Conservation (phyloP, 495 filamentous ascomycete species). For the Aspergillus coremiiformis region DNA sequence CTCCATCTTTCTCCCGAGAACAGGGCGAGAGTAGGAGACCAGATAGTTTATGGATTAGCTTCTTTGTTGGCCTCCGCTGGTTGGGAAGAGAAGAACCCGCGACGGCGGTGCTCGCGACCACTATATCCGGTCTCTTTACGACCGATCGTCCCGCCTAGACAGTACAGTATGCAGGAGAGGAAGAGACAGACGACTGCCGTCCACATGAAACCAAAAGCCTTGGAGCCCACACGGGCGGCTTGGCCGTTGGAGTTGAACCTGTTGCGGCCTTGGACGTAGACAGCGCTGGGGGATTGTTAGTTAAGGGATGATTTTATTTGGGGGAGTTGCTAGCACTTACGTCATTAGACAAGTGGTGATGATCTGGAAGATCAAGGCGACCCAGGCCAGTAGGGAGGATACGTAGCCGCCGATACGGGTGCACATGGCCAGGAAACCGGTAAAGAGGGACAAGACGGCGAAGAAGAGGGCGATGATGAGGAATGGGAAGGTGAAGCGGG, state of each 20-base stretch:
- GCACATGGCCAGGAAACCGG: constrained; percentile 54
- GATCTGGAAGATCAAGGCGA: constrained; percentile 56
- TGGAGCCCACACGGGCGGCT: constrained; percentile 54
- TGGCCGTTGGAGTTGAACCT: constrained; percentile 54
- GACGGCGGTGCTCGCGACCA: constrained; percentile 35
- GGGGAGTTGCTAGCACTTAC: constrained; percentile 37
- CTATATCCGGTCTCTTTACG: constrained; percentile 34
- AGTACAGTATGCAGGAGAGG: constrained; percentile 66
- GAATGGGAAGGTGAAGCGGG: constrained; percentile 68
- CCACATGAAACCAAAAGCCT: constrained; percentile 85
- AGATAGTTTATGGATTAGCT: constrained; percentile 22
- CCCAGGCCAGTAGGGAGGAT: constrained; percentile 45
- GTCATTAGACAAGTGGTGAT: constrained; percentile 62
- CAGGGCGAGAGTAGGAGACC: no score
- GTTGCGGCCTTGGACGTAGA: constrained; percentile 69
- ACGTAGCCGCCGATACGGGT: constrained; percentile 53
- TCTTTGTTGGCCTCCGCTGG: constrained; percentile 26
- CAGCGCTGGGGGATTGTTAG: constrained; percentile 46
- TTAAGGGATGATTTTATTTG: background rate
- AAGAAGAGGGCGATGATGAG: constrained; percentile 64
- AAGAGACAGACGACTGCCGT: constrained; percentile 62
- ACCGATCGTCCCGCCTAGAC: constrained; percentile 39
- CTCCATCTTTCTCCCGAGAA: background rate
- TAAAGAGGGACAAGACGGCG: constrained; percentile 50
- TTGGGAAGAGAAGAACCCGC: constrained; percentile 37